A percentile compares a stretch with the other conserved stretches of the same genome.
Evolutionary conservation across 306 rosid species (phyloP).

Genomic region (Ceratonia siliqua): DNA sequence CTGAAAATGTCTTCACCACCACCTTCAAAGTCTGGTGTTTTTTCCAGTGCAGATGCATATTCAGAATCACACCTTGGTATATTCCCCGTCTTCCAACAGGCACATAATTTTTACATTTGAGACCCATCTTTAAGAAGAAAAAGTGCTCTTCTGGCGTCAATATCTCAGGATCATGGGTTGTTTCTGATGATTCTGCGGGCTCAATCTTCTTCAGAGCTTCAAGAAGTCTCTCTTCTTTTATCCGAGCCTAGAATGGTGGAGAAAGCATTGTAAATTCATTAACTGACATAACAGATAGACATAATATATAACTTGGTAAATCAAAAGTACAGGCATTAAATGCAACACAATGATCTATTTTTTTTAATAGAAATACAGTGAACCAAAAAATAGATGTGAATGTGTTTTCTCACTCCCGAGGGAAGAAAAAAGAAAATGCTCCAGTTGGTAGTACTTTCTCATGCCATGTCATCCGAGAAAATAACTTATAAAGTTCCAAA

Average conservation of each 20-base stretch:
- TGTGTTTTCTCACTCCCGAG: constrained; percentile 17
- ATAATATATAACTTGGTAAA: constrained; percentile 12
- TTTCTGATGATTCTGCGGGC: constrained; percentile 71
- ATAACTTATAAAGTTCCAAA: not conserved
- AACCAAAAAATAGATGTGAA: not conserved
- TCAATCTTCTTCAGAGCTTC: constrained; percentile 82
- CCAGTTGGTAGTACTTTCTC: not conserved
- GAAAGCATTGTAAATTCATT: constrained; percentile 22
- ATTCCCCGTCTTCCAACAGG: constrained; percentile 97
- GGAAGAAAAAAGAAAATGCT: not conserved
- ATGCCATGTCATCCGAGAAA: constrained; percentile 2
- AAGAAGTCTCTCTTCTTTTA: constrained; percentile 70
- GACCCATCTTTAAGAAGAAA: constrained; percentile 92
- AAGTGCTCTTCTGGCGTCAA: constrained; percentile 96
- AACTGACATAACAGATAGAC: constrained; percentile 1
- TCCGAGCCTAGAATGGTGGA: constrained; percentile 61
- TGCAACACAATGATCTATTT: not conserved
- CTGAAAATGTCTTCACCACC: constrained; percentile 80
- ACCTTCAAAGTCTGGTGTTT: constrained; percentile 93
- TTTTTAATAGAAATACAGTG: not conserved
- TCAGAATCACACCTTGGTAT: constrained; percentile 92
- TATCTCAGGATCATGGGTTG: constrained; percentile 93
- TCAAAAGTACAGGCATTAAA: not conserved
- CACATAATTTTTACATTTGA: constrained; percentile 85
- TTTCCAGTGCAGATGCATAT: constrained; percentile 99